Base-by-base conservation (phyloP, 2,329 filamentous ascomycete genomes). In the Chaetomium sp. region DNA sequence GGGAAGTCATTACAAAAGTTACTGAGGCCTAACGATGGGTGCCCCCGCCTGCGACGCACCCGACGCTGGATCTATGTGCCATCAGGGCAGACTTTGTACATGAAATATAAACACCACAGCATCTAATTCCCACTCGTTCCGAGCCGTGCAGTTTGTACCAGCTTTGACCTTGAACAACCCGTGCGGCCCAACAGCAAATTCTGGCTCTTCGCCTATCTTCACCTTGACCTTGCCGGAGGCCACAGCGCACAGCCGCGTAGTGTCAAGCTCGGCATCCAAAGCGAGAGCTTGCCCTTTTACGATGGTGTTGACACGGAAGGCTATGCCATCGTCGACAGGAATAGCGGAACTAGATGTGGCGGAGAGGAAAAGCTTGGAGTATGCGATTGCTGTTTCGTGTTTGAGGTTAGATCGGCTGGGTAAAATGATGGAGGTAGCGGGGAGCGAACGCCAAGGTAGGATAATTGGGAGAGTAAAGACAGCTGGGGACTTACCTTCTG, bases 331-430 rank as follows among this genome's bases (percentile, higher is more conserved):
- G 51, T 59, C 60, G 19, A 70, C 61, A 1, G 56, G 61, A 2
- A 67, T 60, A 6, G 56, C 56, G 3, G 12, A 10, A 10, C 64
- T 59, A 6, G 57, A 49, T 3, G 62, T 59, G n/a, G 45, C 34
- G 6, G 62, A 64, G 7, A 72, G 63, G 56, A 64, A 71, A 2
- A 67, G 58, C n/a, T 69, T 69, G 38, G 70, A 71, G 49, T 66
- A 69, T 9, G 69, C 69, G 14, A 69, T 59, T 45, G 65, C 69
- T 70, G 50, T 4, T 54, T 11, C 10, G 6, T n/a, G 11, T 42
- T 10, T 8, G 40, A n/a, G 12, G 5, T 6, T 42, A 14, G 14
- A 42, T 14, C 40, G 6, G 6, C 14, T 42, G 11, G 6, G 14
- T 6, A 8, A 6, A 12, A 14, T 38, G 40, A 42, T 42, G 11